Base-by-base conservation (phyloP, 1,284 basidiomycete genomes). In the Trichosporon sp. region DNA sequence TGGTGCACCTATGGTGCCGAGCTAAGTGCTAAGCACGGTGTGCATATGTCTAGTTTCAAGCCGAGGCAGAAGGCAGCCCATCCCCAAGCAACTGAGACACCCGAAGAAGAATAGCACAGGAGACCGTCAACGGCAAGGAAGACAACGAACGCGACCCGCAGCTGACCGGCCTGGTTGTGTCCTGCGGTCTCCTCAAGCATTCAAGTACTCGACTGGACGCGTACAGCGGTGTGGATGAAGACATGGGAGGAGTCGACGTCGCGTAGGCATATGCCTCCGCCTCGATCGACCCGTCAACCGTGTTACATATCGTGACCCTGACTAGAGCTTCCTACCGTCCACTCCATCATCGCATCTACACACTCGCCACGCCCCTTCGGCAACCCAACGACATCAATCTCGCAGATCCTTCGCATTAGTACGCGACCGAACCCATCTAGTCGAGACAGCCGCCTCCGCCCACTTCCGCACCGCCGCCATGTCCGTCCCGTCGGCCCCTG, bases 221-320 rank as follows among this genome's bases (percentile, higher is more conserved):
- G 3, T 12, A 18, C 13, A 29, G 27, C 15, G 27, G 18, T 25
- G 21, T 53, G 11, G 34, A 34, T 23, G 13, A 31, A 23, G 38
- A n/a, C 13, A 47, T 23, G 5, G 6, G 27, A 3, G 27, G 27
- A 9, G 29, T 18, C 29, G n/a, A 3, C 27, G 32, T 42, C 7
- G 62, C 62, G 38, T 34, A 31, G 31, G 13, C 44, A 64, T 44
- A 64, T 60, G 56, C 56, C 56, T 60, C 56, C 56, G 56, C 23
- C 56, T 60, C 56, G 56, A 60, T 60, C 56, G 56, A 60, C 56
- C 56, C 4, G 18, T 51, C 56, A 31, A 32, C 47, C 35, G 64
- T 63, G 68, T 65, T 70, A 70, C 68, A 70, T 15, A 18, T 60
- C 56, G 27, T n/a, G 21, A 31, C 56, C 56, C 56, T 60, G 56